These are phyloP conservation scores for Pterocarpus santalinus DNA, from an alignment of 306 rosid species.

Conservation along the genomic window DNA sequence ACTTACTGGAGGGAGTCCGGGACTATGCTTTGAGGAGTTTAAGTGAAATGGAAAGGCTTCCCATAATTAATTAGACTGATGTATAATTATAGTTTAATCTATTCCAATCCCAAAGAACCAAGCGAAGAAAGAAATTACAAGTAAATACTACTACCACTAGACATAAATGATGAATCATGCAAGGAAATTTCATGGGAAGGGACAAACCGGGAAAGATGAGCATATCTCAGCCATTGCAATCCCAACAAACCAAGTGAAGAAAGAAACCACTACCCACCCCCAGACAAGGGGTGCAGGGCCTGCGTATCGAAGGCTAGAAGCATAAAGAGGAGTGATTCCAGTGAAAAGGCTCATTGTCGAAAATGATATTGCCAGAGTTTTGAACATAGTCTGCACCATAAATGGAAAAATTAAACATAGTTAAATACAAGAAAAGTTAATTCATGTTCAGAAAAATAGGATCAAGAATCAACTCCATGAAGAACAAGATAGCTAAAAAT, in stretches of 20 bases:
- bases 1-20: background rate
- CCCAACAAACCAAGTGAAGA: constrained; percentile 93
- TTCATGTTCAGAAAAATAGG: background rate
- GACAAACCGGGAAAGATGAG: constrained; percentile 85
- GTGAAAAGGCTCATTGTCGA: constrained; percentile 92
- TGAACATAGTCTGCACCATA: constrained; percentile 79
- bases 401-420: background rate
- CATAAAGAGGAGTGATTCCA: constrained; percentile 95
- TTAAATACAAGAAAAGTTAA: constrained; percentile 6
- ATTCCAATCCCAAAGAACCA: background rate
- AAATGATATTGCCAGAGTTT: constrained; percentile 89
- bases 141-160: background rate
- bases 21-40: background rate
- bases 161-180: background rate
- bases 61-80: background rate
- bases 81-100: background rate
- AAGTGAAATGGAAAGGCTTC: background rate
- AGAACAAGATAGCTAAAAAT: background rate
- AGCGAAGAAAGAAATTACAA: background rate
- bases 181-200: constrained; percentile 7
- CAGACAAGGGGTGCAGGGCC: constrained; percentile 93
- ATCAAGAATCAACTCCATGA: constrained; percentile 29
- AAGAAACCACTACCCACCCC: constrained; percentile 89
- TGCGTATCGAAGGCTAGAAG: constrained; percentile 80
- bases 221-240: constrained; percentile 94